phyloP scores from a whole-genome alignment of 345 rosid species.

The Reutealis trisperma region DNA sequence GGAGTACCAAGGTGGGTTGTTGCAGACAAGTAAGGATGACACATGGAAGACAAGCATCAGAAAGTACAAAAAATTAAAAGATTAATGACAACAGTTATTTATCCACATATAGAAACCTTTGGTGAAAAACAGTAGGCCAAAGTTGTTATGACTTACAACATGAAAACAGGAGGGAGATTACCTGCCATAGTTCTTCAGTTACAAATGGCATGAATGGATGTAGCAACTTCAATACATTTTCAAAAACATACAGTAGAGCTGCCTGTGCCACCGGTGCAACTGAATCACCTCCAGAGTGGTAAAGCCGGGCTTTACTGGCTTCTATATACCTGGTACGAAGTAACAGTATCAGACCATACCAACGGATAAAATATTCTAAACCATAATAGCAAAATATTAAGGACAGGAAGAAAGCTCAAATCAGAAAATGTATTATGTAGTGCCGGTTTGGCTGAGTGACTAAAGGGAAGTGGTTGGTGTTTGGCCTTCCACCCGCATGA shows the following conservation, averaged over 20 bases:
- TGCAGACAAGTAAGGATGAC: neutral
- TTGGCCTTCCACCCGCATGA: neutral
- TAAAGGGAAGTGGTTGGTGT: neutral
- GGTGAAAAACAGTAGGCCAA: neutral
- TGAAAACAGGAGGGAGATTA: conserved; percentile 21
- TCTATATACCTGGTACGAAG: conserved; percentile 75
- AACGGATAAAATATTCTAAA: neutral
- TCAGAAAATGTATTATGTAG: neutral
- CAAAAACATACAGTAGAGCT: conserved; percentile 80
- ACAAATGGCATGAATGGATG: conserved; percentile 99
- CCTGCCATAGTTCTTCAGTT: conserved; percentile 98
- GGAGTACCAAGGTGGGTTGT: too few species aligned
- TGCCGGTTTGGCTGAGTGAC: neutral
- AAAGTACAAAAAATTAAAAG: too few species aligned
- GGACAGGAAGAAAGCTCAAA: neutral
- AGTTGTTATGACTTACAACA: neutral
- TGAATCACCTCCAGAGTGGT: conserved; percentile 53
- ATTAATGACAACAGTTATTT: neutral
- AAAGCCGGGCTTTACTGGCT: conserved; percentile 91
- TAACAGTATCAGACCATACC: conserved; percentile 24
- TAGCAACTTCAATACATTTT: conserved; percentile 76
- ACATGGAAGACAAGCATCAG: neutral
- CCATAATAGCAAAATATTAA: neutral
- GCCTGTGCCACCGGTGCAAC: conserved; percentile 70
- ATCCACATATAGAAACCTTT: neutral